These are phyloP conservation scores for Geosmithia flava DNA, from an alignment of 2,329 filamentous ascomycete species.

Conservation along the genomic window DNA sequence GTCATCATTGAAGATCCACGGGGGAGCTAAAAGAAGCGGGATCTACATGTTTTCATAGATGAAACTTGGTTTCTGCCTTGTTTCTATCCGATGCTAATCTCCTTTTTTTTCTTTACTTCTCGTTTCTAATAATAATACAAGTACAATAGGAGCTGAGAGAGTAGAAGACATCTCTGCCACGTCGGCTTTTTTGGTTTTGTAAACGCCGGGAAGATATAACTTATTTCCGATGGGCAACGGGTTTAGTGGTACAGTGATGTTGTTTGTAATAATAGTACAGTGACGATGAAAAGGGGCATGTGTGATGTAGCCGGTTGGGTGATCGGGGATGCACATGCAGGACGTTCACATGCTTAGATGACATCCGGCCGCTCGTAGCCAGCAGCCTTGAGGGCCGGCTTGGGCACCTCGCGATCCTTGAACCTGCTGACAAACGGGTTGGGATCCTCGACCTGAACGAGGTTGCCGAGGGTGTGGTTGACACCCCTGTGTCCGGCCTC, in stretches of 20 bases:
- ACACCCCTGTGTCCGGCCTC: slow-evolving; percentile 87
- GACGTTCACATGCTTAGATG: slow-evolving; percentile 27
- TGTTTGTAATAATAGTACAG: neutral
- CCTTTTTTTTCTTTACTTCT: neutral
- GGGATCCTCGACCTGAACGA: slow-evolving; percentile 74
- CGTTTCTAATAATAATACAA: neutral
- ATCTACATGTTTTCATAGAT: too few species aligned
- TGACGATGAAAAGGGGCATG: neutral
- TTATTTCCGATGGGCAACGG: too few species aligned
- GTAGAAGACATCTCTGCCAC: neutral
- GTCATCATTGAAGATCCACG: too few species aligned
- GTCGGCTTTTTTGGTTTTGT: too few species aligned
- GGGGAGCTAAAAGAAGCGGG: too few species aligned
- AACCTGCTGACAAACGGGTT: slow-evolving; percentile 86
- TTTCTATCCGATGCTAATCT: too few species aligned
- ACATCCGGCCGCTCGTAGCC: slow-evolving; percentile 83
- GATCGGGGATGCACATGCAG: too few species aligned
- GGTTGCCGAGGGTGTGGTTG: slow-evolving; percentile 86
- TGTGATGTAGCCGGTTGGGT: neutral
- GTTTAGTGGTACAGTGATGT: too few species aligned
- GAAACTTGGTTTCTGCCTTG: too few species aligned
- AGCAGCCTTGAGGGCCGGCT: slow-evolving; percentile 47
- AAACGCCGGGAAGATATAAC: too few species aligned
- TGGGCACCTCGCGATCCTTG: slow-evolving; percentile 56
- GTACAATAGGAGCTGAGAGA: neutral